phyloP scores from a whole-genome alignment of 2,329 filamentous ascomycete species.

The Sporothrix euskadiensis region DNA sequence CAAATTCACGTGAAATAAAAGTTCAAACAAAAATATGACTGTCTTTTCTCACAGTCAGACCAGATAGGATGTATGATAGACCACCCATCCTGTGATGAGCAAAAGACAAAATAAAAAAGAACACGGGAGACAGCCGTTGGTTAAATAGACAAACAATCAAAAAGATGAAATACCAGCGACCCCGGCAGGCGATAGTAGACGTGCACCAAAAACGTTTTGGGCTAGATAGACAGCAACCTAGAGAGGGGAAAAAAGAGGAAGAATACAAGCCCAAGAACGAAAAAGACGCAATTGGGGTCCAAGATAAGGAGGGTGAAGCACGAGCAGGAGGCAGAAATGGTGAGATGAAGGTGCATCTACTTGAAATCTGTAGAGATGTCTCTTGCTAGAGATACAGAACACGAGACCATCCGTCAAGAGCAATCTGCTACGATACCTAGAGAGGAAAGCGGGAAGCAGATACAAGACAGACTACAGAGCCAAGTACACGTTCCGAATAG shows the following conservation, averaged over 20 bases:
- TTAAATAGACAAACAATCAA: slow-evolving; percentile 11
- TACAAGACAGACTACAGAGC: neutral
- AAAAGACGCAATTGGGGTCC: slow-evolving; percentile 17
- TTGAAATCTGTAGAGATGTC: neutral
- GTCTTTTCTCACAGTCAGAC: neutral
- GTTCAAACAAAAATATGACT: neutral
- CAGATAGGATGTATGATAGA: neutral
- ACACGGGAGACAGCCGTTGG: neutral
- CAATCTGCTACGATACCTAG: neutral
- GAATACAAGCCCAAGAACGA: neutral
- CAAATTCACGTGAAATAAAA: neutral
- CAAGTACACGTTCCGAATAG: neutral
- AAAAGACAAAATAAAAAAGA: neutral
- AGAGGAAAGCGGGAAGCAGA: neutral
- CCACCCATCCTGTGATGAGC: neutral
- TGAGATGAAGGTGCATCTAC: neutral
- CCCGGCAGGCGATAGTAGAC: neutral
- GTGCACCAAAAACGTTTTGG: neutral
- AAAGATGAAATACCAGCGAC: too few relatives aligned
- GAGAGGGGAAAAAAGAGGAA: neutral
- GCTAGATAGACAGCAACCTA: neutral
- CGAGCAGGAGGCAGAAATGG: neutral
- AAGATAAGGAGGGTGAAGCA: slow-evolving; percentile 12
- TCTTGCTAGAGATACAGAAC: neutral
- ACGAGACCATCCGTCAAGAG: neutral